phyloP scores from a whole-genome alignment of 768 basidiomycete genomes.

The button mushroom (Agaricus bisporus) region DNA sequence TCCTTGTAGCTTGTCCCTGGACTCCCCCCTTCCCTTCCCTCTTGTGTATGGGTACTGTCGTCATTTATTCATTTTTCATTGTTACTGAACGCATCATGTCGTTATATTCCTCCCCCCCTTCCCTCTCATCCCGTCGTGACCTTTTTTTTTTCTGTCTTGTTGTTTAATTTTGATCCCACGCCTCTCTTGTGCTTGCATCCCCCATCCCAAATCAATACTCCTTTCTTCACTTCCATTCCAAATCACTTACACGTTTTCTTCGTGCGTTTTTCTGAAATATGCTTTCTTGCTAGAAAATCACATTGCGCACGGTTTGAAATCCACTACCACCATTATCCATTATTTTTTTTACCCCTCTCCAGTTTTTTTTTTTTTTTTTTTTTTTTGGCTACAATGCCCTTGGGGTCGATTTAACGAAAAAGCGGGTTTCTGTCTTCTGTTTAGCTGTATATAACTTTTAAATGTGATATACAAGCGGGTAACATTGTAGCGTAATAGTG shows the following conservation, averaged over 20 bases:
- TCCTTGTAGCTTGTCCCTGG: neutral
- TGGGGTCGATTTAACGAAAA: neutral
- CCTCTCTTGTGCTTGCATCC: neutral
- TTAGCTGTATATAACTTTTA: neutral
- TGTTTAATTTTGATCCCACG: neutral
- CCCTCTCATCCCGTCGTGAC: neutral
- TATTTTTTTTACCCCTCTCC: neutral
- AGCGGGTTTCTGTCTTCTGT: neutral
- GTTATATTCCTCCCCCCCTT: neutral
- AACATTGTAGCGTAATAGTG: conserved; percentile 3
- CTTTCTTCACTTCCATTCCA: neutral
- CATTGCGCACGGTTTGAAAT: neutral
- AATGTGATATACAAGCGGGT: neutral
- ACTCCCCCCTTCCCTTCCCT: neutral
- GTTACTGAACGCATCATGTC: neutral
- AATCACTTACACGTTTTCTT: neutral
- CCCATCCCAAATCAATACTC: neutral
- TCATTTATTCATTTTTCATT: neutral
- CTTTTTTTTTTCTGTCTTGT: neutral
- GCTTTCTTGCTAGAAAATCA: too few relatives aligned
- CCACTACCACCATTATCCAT: neutral
- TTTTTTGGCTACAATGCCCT: too few relatives aligned
- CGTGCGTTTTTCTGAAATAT: too few relatives aligned
- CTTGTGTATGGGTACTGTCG: neutral
- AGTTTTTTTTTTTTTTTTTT: neutral